A percentile compares a stretch with the other conserved stretches of the same genome.
phyloP scores from a whole-genome alignment of 495 filamentous ascomycete species.

The Daldinia caldariorum region DNA sequence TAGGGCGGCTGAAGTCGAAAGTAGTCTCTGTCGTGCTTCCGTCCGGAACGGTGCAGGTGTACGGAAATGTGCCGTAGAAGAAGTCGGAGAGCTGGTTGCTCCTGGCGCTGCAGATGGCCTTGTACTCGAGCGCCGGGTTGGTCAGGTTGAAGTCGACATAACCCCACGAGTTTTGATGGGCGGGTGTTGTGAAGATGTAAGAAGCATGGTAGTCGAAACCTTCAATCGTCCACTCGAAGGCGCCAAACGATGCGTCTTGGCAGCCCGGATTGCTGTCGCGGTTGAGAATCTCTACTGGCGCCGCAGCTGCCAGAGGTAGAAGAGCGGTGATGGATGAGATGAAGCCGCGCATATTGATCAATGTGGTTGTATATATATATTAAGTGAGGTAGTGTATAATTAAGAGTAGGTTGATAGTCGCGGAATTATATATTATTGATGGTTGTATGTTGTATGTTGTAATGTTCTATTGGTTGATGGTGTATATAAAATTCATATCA shows the following conservation, averaged over 20 bases:
- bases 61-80: conserved; percentile 56
- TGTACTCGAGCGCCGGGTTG: conserved; percentile 52
- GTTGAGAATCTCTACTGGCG: conserved; percentile 19
- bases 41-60: conserved; percentile 49
- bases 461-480: conserved; percentile 21
- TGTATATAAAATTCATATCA: conserved; percentile 13
- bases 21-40: conserved; percentile 37
- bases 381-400: conserved; percentile 4
- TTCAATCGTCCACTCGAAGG: conserved; percentile 50
- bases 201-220: conserved; percentile 53
- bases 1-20: conserved; percentile 51
- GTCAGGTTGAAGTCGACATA: conserved; percentile 55
- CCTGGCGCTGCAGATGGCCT: conserved; percentile 49
- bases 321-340: conserved; percentile 38
- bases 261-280: conserved; percentile 44
- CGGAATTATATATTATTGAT: conserved; percentile 15
- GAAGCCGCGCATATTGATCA: conserved; percentile 38
- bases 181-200: conserved; percentile 55
- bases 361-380: conserved; percentile 5
- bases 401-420: neutral
- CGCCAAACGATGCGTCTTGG: conserved; percentile 45
- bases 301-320: conserved; percentile 39
- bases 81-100: conserved; percentile 56
- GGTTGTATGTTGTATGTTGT: conserved; percentile 6
- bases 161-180: conserved; percentile 57